Percentiles rank a stretch among this genome's conserved stretches.
Evolutionary conservation across 1,139 yeast genomes (phyloP).

Genomic region (Debaryomyces fabryi): DNA sequence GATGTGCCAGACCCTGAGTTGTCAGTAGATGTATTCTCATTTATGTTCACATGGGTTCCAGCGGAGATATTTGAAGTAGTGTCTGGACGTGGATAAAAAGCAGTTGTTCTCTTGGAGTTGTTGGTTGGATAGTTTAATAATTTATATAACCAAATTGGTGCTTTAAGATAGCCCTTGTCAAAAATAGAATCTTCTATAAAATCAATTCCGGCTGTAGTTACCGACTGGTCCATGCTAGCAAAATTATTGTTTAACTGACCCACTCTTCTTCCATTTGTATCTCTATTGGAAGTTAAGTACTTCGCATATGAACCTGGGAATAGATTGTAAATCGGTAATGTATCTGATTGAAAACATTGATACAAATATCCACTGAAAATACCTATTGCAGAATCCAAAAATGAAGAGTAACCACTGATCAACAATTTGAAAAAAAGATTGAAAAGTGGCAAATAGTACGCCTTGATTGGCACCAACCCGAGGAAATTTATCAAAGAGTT

Average conservation of each 20-base stretch:
- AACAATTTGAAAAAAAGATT: slow-evolving; percentile 52
- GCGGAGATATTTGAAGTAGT: neutral
- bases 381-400: slow-evolving; percentile 50
- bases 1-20: slow-evolving; percentile 7
- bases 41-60: neutral
- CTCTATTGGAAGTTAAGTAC: slow-evolving; percentile 13
- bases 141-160: slow-evolving; percentile 42
- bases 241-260: slow-evolving; percentile 25
- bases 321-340: slow-evolving; percentile 48
- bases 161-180: slow-evolving; percentile 48
- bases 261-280: slow-evolving; percentile 32
- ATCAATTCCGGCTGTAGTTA: slow-evolving; percentile 16
- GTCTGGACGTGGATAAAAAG: slow-evolving; percentile 22
- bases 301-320: slow-evolving; percentile 47
- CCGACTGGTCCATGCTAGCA: slow-evolving; percentile 9
- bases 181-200: slow-evolving; percentile 38
- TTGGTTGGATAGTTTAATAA: slow-evolving; percentile 35
- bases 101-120: slow-evolving; percentile 33
- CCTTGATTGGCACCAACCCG: slow-evolving; percentile 58
- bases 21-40: slow-evolving; percentile 3
- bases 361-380: slow-evolving; percentile 58
- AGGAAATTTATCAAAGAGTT: slow-evolving; percentile 53
- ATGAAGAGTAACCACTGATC: slow-evolving; percentile 41
- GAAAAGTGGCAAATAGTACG: slow-evolving; percentile 60
- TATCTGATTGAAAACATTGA: slow-evolving; percentile 59